Evolutionary conservation across 306 rosid genomes (phyloP).

Genomic region (Purshia tridentata): DNA sequence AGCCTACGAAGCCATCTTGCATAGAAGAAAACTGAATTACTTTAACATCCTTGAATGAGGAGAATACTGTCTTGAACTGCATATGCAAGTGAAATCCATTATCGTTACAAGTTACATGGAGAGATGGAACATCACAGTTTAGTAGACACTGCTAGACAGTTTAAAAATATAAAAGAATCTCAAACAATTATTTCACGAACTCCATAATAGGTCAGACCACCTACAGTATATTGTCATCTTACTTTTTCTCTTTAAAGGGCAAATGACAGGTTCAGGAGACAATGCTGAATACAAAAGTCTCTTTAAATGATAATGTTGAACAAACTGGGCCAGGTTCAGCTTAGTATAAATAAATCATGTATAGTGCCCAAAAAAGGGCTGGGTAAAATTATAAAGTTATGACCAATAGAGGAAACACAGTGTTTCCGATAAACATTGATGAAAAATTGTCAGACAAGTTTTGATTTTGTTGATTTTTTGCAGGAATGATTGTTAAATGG

Average conservation of each 20-base stretch:
- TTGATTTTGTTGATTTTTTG: no score
- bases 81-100: constrained; percentile 31
- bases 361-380: background rate
- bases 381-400: no score
- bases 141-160: background rate
- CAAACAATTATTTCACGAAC: background rate
- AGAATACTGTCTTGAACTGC: constrained; percentile 68
- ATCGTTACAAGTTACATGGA: background rate
- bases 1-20: constrained; percentile 81
- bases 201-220: background rate
- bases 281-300: background rate
- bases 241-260: background rate
- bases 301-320: background rate
- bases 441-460: no score
- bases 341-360: background rate
- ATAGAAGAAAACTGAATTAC: constrained; percentile 86
- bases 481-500: no score
- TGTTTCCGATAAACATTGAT: no score
- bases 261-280: background rate
- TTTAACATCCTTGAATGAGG: constrained; percentile 78
- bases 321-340: constrained; percentile 19
- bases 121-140: background rate
- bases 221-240: background rate
- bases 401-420: no score
- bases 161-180: background rate